Base-by-base conservation (phyloP, 306 rosid species). In the Citrullus colocynthis region DNA sequence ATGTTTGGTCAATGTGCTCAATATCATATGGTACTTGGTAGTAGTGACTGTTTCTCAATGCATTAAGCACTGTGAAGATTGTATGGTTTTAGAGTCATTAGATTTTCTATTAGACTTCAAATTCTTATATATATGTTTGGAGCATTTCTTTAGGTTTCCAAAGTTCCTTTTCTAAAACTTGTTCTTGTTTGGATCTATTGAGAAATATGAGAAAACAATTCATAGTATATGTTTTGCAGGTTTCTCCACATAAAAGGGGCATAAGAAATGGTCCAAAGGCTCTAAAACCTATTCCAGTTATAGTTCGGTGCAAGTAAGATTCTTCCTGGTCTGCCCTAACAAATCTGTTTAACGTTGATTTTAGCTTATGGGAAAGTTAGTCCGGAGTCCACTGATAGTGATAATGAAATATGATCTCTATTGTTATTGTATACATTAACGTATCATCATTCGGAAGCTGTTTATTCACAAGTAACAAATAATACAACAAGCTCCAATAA, bases 231-330 rank as follows among this genome's bases (percentile, higher is more conserved):
- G 15, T 65, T 64, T 42, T 78, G 81, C 63, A 78, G 81, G 78
- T 69, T 70, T 83, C 90, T 74, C 84, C 49, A 52, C 89, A 89
- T 85, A 87, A 70, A 86, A 88, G 86, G 86, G 92, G 92, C 76
- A 85, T 90, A 79, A 82, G 96, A 77, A 91, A 91, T 83, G 98
- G 93, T 28, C 97, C 97, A 5, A 93, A 81, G 87, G 98, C 97
- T 74, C 74, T 91, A 74, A 90, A 93, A 82, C 97, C 97, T 39
- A 71, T 75, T 78, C 97, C 96, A 1, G 96, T 93, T 71, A 88
- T 93, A 63, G 76, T 88, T 61, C 83, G 88, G 48, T 92, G 97
- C 96, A 88, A 76, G 99, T 92, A 83, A 84, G 97, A 11, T 4
- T 24, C 82, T 37, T 17, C 15, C n/a, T 1, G 74, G 61, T 39